Evolutionary conservation across 2,329 filamentous ascomycete genomes (phyloP).

Genomic region (Iodosphaeria phyllophila): DNA sequence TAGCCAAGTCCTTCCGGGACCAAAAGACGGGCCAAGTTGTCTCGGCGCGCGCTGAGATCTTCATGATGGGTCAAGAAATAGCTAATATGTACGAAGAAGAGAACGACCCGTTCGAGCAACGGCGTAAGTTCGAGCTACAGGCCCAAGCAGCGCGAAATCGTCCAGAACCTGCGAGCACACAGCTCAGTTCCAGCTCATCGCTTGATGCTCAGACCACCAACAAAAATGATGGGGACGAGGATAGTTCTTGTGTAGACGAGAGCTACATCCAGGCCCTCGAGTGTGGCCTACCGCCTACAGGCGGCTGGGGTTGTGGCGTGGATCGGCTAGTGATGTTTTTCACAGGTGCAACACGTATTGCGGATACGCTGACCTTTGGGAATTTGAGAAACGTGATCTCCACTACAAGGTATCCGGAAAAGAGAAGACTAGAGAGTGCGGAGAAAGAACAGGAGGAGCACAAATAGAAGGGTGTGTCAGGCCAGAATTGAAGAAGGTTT

Average conservation of each 20-base stretch:
- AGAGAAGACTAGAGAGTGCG: no score
- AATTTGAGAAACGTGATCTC: constrained; percentile 53
- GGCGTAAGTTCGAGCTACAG: constrained; percentile 56
- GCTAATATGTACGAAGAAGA: constrained; percentile 98
- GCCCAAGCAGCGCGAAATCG: constrained; percentile 13
- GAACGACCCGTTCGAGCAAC: constrained; percentile 76
- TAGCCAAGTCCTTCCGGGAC: constrained; percentile 73
- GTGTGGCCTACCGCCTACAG: constrained; percentile 84
- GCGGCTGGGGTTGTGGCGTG: constrained; percentile 88
- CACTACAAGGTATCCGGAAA: no score
- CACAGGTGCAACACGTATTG: constrained; percentile 58
- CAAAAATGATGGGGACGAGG: constrained; percentile 21
- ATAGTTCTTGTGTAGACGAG: constrained; percentile 44
- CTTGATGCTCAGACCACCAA: no score
- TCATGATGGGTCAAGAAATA: constrained; percentile 62
- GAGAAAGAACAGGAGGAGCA: no score
- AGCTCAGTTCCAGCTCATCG: no score
- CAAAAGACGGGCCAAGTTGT: constrained; percentile 49
- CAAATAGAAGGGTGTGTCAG: no score
- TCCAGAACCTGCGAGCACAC: no score
- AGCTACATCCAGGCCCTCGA: constrained; percentile 72
- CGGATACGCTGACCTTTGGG: constrained; percentile 77
- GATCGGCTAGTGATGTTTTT: constrained; percentile 89
- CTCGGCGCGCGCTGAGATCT: constrained; percentile 70
- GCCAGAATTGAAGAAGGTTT: no score